phyloP scores from a whole-genome alignment of 768 basidiomycete genomes.

The Flagelloscypha sp. region DNA sequence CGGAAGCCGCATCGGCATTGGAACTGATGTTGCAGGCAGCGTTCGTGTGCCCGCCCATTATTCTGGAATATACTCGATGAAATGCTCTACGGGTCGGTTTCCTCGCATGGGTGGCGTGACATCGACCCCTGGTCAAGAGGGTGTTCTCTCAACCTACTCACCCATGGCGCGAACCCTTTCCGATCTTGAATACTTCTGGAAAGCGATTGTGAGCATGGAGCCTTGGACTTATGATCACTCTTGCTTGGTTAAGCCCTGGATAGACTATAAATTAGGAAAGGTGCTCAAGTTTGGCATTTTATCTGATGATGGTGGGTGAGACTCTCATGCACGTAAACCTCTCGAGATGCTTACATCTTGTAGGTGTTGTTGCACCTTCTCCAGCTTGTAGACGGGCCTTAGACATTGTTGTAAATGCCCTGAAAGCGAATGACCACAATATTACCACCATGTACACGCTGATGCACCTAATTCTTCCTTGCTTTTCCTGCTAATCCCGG shows the following conservation, averaged over 20 bases:
- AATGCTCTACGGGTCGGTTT: slow-evolving; percentile 50
- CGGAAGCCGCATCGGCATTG: slow-evolving; percentile 54
- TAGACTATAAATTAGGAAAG: slow-evolving; percentile 34
- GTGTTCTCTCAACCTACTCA: slow-evolving; percentile 41
- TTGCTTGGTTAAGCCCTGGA: slow-evolving; percentile 26
- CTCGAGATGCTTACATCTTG: background rate
- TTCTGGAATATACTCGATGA: slow-evolving; percentile 55
- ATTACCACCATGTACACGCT: slow-evolving; percentile 45
- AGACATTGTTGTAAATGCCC: slow-evolving; percentile 31
- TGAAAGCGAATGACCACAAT: slow-evolving; percentile 40
- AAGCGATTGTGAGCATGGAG: slow-evolving; percentile 46
- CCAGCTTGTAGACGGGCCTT: slow-evolving; percentile 54
- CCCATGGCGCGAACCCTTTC: slow-evolving; percentile 57
- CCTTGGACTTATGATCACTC: slow-evolving; percentile 62
- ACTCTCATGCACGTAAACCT: slow-evolving; percentile 1
- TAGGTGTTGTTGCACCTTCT: slow-evolving; percentile 51
- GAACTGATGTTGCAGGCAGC: slow-evolving; percentile 64
- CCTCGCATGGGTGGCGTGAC: slow-evolving; percentile 40
- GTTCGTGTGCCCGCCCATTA: slow-evolving; percentile 61
- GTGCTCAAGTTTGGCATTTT: slow-evolving; percentile 58
- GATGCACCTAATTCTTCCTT: background rate
- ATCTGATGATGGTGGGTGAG: slow-evolving; percentile 50
- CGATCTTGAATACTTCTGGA: slow-evolving; percentile 61
- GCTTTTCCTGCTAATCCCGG: background rate
- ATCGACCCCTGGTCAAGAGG: slow-evolving; percentile 48